Conservation (phyloP, 1,139 yeast genomes). For the Hansenula lynferdii region DNA sequence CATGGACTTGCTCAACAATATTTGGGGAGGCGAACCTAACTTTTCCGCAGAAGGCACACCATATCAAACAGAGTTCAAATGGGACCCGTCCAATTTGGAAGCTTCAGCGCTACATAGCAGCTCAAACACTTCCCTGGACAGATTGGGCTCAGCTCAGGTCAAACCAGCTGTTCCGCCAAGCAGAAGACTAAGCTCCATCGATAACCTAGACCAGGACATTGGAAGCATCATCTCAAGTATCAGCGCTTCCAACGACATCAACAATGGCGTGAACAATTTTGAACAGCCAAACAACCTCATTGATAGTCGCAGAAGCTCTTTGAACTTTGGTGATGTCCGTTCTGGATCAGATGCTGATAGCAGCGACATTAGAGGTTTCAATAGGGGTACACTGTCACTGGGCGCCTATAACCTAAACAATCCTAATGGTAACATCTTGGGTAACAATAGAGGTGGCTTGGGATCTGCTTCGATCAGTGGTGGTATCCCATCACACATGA, state of each 20-base stretch:
- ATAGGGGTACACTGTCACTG: slow-evolving; percentile 41
- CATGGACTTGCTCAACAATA: too few species aligned
- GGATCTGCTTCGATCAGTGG: slow-evolving; percentile 64
- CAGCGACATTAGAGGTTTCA: slow-evolving; percentile 37
- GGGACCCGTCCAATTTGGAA: neutral
- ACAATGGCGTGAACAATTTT: slow-evolving; percentile 24
- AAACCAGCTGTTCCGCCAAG: slow-evolving; percentile 2
- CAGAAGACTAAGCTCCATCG: slow-evolving; percentile 9
- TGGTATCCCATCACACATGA: slow-evolving; percentile 37
- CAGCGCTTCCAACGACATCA: slow-evolving; percentile 24
- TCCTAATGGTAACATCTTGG: neutral
- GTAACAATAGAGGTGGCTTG: slow-evolving; percentile 28
- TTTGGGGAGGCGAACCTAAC: neutral
- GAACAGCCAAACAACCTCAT: slow-evolving; percentile 24
- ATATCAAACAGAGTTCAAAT: neutral
- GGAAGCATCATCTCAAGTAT: slow-evolving; percentile 39
- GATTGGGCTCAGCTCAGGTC: slow-evolving; percentile 10
- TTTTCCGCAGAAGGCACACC: neutral
- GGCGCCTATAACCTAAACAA: slow-evolving; percentile 33
- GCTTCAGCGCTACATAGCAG: neutral
- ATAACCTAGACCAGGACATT: slow-evolving; percentile 31
- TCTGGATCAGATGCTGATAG: slow-evolving; percentile 35
- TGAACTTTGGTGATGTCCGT: slow-evolving; percentile 13
- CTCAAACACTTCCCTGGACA: slow-evolving; percentile 5
- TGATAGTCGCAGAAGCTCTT: slow-evolving; percentile 17